phyloP scores from a whole-genome alignment of 495 filamentous ascomycete species.

The Trichodelitschia bisporula region DNA sequence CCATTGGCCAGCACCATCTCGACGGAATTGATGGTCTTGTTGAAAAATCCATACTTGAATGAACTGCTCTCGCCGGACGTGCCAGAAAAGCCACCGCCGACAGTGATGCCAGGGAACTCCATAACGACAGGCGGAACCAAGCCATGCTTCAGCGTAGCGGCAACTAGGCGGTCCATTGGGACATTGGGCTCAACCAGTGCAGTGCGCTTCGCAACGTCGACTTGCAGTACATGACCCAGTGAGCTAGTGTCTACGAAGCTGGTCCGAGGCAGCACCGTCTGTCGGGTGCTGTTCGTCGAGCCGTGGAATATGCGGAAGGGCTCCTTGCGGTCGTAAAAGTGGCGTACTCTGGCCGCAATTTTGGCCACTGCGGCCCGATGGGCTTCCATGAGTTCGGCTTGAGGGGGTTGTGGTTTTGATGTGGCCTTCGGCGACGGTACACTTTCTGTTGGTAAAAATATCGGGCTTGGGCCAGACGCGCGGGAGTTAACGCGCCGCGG shows the following conservation, averaged over 20 bases:
- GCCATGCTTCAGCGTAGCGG: slow-evolving; percentile 23
- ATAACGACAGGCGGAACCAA: slow-evolving; percentile 33
- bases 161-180: slow-evolving; percentile 35
- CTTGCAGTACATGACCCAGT: slow-evolving; percentile 13
- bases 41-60: slow-evolving; percentile 34
- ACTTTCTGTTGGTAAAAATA: too few relatives aligned
- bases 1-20: slow-evolving; percentile 36
- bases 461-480: too few relatives aligned
- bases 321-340: slow-evolving; percentile 2
- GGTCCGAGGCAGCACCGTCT: too few relatives aligned
- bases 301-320: slow-evolving; percentile 6
- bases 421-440: too few relatives aligned
- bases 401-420: too few relatives aligned
- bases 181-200: slow-evolving; percentile 39
- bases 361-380: not conserved
- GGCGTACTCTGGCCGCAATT: not conserved
- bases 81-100: slow-evolving; percentile 35
- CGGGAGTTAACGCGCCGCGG: too few relatives aligned
- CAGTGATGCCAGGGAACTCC: slow-evolving; percentile 41
- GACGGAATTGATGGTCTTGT: slow-evolving; percentile 25
- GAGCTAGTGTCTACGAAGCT: slow-evolving; percentile 30
- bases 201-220: slow-evolving; percentile 15
- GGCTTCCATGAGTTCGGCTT: not conserved
- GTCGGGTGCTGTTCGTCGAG: slow-evolving; percentile 6
- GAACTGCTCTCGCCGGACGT: slow-evolving; percentile 33